These are phyloP conservation scores for Kwoniella botswanensis DNA, from an alignment of 768 basidiomycete genomes.

Conservation along the genomic window DNA sequence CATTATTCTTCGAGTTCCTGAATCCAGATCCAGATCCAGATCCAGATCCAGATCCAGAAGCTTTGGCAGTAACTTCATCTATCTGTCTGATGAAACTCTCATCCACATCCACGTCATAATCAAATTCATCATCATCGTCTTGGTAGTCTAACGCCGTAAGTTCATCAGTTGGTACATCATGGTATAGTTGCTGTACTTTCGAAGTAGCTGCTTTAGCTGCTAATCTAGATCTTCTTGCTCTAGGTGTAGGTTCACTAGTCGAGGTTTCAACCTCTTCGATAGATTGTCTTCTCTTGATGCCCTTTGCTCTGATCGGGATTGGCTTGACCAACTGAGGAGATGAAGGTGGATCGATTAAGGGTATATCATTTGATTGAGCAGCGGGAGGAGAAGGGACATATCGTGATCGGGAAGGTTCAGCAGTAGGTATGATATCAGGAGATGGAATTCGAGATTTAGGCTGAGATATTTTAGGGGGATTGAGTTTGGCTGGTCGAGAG, in stretches of 20 bases:
- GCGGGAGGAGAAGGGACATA: neutral
- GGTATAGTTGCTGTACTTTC: conserved; percentile 7
- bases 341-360: conserved; percentile 7
- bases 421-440: conserved; percentile 2
- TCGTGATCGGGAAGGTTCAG: conserved; percentile 3
- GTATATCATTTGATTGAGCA: neutral
- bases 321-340: conserved; percentile 13
- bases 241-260: neutral
- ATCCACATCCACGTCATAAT: conserved; percentile 27
- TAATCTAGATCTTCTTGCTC: conserved; percentile 9
- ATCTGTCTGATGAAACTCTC: conserved; percentile 33
- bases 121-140: conserved; percentile 21
- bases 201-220: conserved; percentile 16
- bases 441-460: neutral
- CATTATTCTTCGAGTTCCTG: neutral
- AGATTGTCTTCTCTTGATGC: neutral
- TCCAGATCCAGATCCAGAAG: conserved; percentile 2
- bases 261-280: neutral
- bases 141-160: conserved; percentile 6
- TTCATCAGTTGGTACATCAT: conserved; percentile 8
- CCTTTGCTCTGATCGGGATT: neutral
- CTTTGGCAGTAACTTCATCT: conserved; percentile 28
- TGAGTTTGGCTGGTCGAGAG: neutral
- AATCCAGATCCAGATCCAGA: neutral
- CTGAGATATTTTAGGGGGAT: conserved; percentile 1